Conservation (phyloP, 768 basidiomycete species). For the Boletus rufocinnamomeus region DNA sequence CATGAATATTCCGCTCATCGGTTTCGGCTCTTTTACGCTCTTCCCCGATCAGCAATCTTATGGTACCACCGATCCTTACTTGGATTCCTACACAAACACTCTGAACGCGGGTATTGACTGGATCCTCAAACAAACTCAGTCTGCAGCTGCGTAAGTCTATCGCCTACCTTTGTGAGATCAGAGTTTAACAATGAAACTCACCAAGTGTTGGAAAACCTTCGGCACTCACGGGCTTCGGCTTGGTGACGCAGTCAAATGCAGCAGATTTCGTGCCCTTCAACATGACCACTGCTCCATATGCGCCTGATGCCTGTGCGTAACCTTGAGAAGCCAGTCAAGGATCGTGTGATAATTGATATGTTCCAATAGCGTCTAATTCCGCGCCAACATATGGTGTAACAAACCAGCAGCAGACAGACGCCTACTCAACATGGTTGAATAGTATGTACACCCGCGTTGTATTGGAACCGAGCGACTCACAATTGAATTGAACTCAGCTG, state of each 20-base stretch:
- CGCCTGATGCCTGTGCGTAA: slow-evolving; percentile 32
- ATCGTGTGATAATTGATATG: slow-evolving; percentile 3
- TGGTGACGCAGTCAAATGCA: slow-evolving; percentile 58
- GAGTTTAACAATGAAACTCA: slow-evolving; percentile 7
- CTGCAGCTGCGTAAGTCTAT: slow-evolving; percentile 44
- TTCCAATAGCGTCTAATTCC: slow-evolving; percentile 17
- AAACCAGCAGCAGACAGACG: slow-evolving; percentile 50
- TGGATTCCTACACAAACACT: slow-evolving; percentile 53
- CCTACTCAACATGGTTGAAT: slow-evolving; percentile 56
- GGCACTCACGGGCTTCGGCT: slow-evolving; percentile 56
- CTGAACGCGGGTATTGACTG: slow-evolving; percentile 54
- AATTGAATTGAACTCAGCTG: slow-evolving; percentile 34
- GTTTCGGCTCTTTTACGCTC: slow-evolving; percentile 59
- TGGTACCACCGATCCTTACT: slow-evolving; percentile 47
- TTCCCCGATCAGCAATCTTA: slow-evolving; percentile 72
- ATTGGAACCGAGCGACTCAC: slow-evolving; percentile 5
- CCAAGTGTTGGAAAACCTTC: slow-evolving; percentile 57
- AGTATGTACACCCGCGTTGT: slow-evolving; percentile 35
- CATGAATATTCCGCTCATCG: slow-evolving; percentile 53
- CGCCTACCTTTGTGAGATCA: neutral
- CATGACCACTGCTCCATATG: slow-evolving; percentile 45
- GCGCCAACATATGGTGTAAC: slow-evolving; percentile 51
- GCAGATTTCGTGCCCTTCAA: slow-evolving; percentile 66
- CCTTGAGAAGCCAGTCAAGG: neutral
- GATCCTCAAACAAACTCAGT: slow-evolving; percentile 52